Percentiles rank a stretch among this genome's conserved stretches.
Conservation (phyloP, 164 flowering plant species). For the Stephania japonica region DNA sequence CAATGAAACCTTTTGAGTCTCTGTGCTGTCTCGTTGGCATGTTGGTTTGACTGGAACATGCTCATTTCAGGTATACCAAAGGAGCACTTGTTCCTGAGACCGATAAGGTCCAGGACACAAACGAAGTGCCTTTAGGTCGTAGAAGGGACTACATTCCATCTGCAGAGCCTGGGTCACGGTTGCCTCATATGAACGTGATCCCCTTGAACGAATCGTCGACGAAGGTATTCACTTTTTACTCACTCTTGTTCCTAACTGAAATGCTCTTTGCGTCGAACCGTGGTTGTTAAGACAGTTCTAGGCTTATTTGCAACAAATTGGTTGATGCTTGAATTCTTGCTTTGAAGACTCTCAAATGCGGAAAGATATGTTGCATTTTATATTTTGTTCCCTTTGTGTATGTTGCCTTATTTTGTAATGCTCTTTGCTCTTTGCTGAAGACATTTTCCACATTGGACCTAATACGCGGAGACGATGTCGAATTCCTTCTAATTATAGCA, state of each 20-base stretch:
- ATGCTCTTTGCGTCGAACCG: too few species aligned
- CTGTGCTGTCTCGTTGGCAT: too few species aligned
- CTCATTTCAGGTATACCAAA: slow-evolving; percentile 50
- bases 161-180: slow-evolving; percentile 71
- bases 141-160: slow-evolving; percentile 78
- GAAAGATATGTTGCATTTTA: background rate
- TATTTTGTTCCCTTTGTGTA: background rate
- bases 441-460: slow-evolving; percentile 74
- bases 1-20: too few species aligned
- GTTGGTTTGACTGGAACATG: background rate
- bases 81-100: slow-evolving; percentile 74
- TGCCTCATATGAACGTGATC: slow-evolving; percentile 78
- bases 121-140: slow-evolving; percentile 57
- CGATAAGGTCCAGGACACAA: slow-evolving; percentile 12
- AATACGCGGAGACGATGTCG: slow-evolving; percentile 52
- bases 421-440: slow-evolving; percentile 30
- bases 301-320: too few species aligned
- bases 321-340: background rate
- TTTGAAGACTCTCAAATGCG: too few species aligned
- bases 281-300: too few species aligned
- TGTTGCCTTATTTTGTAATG: background rate
- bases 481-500: slow-evolving; percentile 79
- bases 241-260: background rate
- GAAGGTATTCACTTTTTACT: slow-evolving; percentile 34
- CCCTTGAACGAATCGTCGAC: slow-evolving; percentile 25